A percentile compares a stretch with the other conserved stretches of the same genome.
Conservation (phyloP, 352 stramenopile genomes). For the Phytophthora europaea region DNA sequence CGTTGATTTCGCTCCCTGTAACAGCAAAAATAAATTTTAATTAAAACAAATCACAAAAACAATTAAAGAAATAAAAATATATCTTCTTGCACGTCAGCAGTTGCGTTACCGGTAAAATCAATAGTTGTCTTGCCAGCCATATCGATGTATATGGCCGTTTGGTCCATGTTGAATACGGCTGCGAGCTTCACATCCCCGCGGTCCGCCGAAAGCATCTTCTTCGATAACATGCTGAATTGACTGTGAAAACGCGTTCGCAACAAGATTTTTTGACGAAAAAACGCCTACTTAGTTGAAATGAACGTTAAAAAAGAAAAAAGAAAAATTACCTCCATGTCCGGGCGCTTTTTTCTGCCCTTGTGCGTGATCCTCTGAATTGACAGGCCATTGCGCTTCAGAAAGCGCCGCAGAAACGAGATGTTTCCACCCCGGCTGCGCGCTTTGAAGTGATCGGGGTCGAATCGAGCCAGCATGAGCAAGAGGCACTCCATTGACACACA, state of each 20-base stretch:
- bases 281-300: background rate
- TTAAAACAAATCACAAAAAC: background rate
- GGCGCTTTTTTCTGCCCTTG: background rate
- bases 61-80: background rate
- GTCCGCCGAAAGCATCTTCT: slow-evolving; percentile 4
- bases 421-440: background rate
- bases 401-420: background rate
- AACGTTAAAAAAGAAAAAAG: background rate
- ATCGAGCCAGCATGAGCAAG: background rate
- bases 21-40: background rate
- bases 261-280: background rate
- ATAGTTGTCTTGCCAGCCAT: slow-evolving; percentile 24
- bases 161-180: slow-evolving; percentile 22
- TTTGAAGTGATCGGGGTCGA: background rate
- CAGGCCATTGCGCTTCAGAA: background rate
- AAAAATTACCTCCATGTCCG: background rate
- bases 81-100: slow-evolving; percentile 12
- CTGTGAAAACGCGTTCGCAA: slow-evolving; percentile 18
- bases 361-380: background rate
- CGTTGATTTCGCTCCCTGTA: slow-evolving; percentile 17
- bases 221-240: slow-evolving; percentile 22
- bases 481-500: background rate
- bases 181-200: background rate
- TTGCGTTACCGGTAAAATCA: slow-evolving; percentile 10
- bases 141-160: slow-evolving; percentile 20